Evolutionary conservation across 345 rosid genomes (phyloP).

Genomic region (Eutrema heterophyllum): DNA sequence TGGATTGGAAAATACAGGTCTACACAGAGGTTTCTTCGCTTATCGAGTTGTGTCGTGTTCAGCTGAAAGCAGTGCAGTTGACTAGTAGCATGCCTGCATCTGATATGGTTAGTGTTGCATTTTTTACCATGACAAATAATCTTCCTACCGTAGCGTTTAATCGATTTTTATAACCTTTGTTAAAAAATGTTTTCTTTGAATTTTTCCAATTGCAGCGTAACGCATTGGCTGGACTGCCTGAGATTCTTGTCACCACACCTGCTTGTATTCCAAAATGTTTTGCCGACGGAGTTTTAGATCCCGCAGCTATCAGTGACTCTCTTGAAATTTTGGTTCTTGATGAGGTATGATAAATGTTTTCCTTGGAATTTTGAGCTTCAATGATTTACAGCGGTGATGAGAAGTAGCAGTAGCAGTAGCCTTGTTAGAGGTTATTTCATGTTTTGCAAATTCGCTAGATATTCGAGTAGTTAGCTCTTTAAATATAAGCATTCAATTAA

Average conservation of each 20-base stretch:
- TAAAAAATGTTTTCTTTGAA: background rate
- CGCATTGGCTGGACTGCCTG: constrained; percentile 70
- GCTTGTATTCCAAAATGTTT: constrained; percentile 81
- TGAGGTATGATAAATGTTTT: constrained; percentile 51
- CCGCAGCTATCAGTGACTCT: constrained; percentile 50
- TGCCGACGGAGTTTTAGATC: constrained; percentile 59
- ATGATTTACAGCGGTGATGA: background rate
- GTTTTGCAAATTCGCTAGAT: background rate
- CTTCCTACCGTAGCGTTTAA: background rate
- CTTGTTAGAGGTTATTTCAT: background rate
- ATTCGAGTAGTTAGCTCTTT: background rate
- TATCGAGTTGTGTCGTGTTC: constrained; percentile 73
- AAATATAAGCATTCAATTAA: background rate
- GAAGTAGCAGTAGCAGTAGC: background rate
- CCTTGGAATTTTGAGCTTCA: background rate
- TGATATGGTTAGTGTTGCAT: constrained; percentile 57
- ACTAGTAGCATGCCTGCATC: constrained; percentile 63
- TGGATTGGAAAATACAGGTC: constrained; percentile 41
- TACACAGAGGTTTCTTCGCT: constrained; percentile 55
- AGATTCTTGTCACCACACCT: constrained; percentile 75
- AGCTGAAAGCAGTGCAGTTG: constrained; percentile 63
- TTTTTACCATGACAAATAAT: background rate
- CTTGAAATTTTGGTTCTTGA: constrained; percentile 85
- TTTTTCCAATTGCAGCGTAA: constrained; percentile 43
- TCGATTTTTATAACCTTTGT: background rate